A percentile compares a stretch with the other conserved stretches of the same genome.
These are phyloP conservation scores for Suillus cothurnatus DNA, from an alignment of 768 basidiomycete genomes.

Conservation along the genomic window DNA sequence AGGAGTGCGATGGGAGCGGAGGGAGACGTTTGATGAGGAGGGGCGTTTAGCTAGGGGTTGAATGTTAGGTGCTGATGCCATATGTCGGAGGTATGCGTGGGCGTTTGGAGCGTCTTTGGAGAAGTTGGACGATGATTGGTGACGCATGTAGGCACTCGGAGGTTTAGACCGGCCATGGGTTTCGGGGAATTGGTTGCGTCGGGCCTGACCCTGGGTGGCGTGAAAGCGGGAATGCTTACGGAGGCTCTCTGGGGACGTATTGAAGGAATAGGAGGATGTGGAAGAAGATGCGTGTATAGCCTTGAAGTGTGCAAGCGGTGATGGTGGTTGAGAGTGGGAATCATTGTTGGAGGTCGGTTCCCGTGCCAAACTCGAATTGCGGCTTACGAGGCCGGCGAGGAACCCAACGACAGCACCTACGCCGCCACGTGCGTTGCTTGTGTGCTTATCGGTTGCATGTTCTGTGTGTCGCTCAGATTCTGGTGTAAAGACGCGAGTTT, in stretches of 20 bases:
- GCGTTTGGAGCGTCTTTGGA: slow-evolving; percentile 46
- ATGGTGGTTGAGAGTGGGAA: slow-evolving; percentile 26
- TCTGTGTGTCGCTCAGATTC: slow-evolving; percentile 59
- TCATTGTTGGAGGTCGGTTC: slow-evolving; percentile 20
- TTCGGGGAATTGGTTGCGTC: neutral
- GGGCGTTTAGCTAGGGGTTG: slow-evolving; percentile 36
- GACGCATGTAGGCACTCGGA: slow-evolving; percentile 14
- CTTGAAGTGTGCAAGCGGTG: slow-evolving; percentile 23
- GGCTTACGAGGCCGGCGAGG: slow-evolving; percentile 57
- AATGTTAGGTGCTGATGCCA: slow-evolving; percentile 61
- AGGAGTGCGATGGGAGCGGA: slow-evolving; percentile 40
- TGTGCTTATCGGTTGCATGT: slow-evolving; percentile 20
- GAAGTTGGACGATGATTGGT: slow-evolving; percentile 29
- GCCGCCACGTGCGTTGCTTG: slow-evolving; percentile 44
- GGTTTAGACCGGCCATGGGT: neutral
- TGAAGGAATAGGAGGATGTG: slow-evolving; percentile 16
- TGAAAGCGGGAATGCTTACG: slow-evolving; percentile 11
- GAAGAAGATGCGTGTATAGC: slow-evolving; percentile 17
- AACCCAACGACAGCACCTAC: slow-evolving; percentile 64
- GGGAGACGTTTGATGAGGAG: slow-evolving; percentile 31
- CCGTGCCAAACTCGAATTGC: slow-evolving; percentile 22
- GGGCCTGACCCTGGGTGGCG: slow-evolving; percentile 1
- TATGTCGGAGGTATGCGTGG: slow-evolving; percentile 71
- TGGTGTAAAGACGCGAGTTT: slow-evolving; percentile 88
- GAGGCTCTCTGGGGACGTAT: slow-evolving; percentile 26